These are phyloP conservation scores for Ogataea minuta DNA, from an alignment of 805 yeast species.

Conservation along the genomic window DNA sequence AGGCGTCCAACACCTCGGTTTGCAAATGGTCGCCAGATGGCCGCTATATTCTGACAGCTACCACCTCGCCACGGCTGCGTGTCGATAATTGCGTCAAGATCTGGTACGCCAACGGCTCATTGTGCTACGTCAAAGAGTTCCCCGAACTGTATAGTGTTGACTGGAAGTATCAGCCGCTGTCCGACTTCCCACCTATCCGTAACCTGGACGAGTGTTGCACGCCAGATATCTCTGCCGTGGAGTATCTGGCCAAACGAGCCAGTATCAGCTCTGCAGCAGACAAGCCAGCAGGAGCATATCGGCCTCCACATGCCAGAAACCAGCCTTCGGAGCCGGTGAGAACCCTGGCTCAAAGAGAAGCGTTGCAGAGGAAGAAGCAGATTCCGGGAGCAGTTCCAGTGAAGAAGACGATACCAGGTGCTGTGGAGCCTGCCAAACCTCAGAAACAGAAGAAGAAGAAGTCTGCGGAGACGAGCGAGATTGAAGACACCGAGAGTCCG, in stretches of 20 bases:
- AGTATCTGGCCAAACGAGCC: constrained; percentile 45
- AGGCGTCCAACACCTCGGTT: constrained; percentile 93
- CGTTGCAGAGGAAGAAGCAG: constrained; percentile 27
- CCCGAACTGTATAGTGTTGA: constrained; percentile 75
- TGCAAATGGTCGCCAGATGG: constrained; percentile 99
- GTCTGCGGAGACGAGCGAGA: constrained; percentile 44
- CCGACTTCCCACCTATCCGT: constrained; percentile 54
- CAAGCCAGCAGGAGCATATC: constrained; percentile 84
- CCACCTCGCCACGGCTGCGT: constrained; percentile 93
- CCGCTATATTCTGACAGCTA: constrained; percentile 87
- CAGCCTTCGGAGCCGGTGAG: constrained; percentile 40
- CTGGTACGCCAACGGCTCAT: constrained; percentile 88
- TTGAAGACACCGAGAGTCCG: constrained; percentile 29
- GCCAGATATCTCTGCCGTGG: constrained; percentile 71
- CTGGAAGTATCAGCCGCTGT: constrained; percentile 73
- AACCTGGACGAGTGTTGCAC: constrained; percentile 54
- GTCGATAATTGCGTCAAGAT: constrained; percentile 94
- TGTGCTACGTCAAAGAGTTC: constrained; percentile 75
- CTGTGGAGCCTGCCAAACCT: constrained; percentile 41
- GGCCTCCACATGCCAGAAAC: constrained; percentile 88
- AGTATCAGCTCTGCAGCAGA: constrained; percentile 29
- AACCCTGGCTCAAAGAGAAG: constrained; percentile 59
- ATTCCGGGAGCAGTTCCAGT: constrained; percentile 30
- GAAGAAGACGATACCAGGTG: constrained; percentile 55
- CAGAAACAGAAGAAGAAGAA: constrained; percentile 75